Base-by-base conservation (phyloP, 176 grass and related monocot species). In the Oryza rufipogon region DNA sequence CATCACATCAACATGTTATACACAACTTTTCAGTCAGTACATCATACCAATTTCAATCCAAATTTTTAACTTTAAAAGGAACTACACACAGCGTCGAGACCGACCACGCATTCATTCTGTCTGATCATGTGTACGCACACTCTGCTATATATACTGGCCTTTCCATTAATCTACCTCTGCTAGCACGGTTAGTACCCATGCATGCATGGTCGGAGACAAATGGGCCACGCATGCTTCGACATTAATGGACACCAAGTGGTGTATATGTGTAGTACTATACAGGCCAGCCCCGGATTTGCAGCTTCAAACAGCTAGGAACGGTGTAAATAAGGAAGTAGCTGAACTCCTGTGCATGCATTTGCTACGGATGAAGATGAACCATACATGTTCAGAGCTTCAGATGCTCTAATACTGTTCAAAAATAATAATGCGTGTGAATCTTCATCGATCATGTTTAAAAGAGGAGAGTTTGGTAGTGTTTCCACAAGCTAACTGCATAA, bases 71-170 rank as follows among this genome's bases (percentile, higher is more conserved):
- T 28, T 28, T 28, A 0, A 2, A 28, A 28, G 28, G 1, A 2
- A 2, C 28, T 28, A 2, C 0, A 28, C 28, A 2, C 28, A 28
- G 28, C 30, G 30, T 63, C 58, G n/a, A 63, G 7, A 23, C 30
- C 15, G 49, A 30, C 49, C 52, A 52, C 66, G 66, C 75, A 64
- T 60, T 78, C 75, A 79, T 64, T 85, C 75, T 72, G 75, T 85
- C 54, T 36, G 30, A 32, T 48, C 73, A 19, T 76, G 5, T 58
- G 49, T 64, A 34, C 11, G 46, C 12, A 1, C 46, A 47, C 45
- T 26, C 0, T 71, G 25, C 66, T 30, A 19, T 30, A 19, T 30
- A 19, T 30, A 19, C 52, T 56, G 17, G 54, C 54, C 17, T 9
- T 32, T 26, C 44, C 5, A 51, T 68, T 14, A 60, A 64, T 71